Conservation (phyloP, 768 basidiomycete species). For the Calocera cornea region DNA sequence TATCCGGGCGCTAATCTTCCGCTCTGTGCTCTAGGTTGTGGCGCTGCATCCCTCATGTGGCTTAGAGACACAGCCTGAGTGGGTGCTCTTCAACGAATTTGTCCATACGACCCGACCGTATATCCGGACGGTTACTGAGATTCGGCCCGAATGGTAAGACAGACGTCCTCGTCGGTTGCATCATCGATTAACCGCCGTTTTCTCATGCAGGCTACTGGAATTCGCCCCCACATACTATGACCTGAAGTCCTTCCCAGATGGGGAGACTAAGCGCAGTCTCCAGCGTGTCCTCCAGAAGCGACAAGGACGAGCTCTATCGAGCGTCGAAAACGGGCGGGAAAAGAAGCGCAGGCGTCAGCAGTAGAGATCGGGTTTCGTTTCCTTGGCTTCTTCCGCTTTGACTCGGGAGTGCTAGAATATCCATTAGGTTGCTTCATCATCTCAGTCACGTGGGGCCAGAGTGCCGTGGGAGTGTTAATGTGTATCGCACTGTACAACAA, state of each 20-base stretch:
- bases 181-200: not conserved
- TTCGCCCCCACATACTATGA: constrained; percentile 58
- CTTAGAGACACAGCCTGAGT: constrained; percentile 74
- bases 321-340: constrained; percentile 20
- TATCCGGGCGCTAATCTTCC: constrained; percentile 14
- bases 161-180: not conserved
- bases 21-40: constrained; percentile 36
- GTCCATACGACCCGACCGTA: constrained; percentile 79
- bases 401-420: not conserved
- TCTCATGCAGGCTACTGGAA: constrained; percentile 44
- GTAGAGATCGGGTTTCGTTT: not conserved
- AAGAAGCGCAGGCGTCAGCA: constrained; percentile 21
- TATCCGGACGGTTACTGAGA: constrained; percentile 82
- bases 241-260: constrained; percentile 44
- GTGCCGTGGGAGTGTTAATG: not conserved
- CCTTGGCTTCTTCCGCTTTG: not conserved
- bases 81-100: constrained; percentile 91
- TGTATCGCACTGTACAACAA: constrained; percentile 2
- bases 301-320: constrained; percentile 28
- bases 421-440: not conserved
- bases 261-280: constrained; percentile 56
- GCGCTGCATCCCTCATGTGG: constrained; percentile 77
- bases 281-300: constrained; percentile 42
- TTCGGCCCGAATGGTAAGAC: constrained; percentile 74
- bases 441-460: not conserved